Base-by-base conservation (phyloP, 805 yeast genomes). In the Lipomyces chichibuensis region DNA sequence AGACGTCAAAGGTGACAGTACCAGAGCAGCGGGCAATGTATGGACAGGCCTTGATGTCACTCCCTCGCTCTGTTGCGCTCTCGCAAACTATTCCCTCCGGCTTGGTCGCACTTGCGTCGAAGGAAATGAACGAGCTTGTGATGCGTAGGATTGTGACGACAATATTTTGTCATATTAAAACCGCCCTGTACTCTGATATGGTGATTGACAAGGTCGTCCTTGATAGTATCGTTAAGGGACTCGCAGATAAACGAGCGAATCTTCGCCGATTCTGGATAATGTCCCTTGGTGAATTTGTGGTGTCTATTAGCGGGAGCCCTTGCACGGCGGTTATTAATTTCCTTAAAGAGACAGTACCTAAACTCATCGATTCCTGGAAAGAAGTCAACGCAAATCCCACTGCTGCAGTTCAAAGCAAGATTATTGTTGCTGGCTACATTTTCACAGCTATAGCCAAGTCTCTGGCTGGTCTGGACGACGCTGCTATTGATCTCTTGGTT, bases 51-150 rank as follows among this genome's bases (percentile, higher is more conserved):
- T 75, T 92, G 13, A 62, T 75, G 0, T 65, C 72, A n/a, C 62
- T 80, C 17, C 79, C 81, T 5, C 60, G 71, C 2, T 66, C 75
- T 2, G 69, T 60, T 33, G 69, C 71, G 13, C 69, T 76, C 74
- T 78, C 85, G 1, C 69, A 74, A 0, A 80, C 78, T 43, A 77
- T 88, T 3, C 75, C 84, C 1, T 73, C 78, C 0, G 81, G 78
- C 0, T 74, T 91, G 46, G 69, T 82, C 1, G 81, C 88, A 1
- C 78, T 87, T n/a, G 80, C 89, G 2, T 62, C 84, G 0, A 92
- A 90, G 72, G 98, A 94, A 73, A 85, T 87, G 57, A 91, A 92
- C 72, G 98, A 94, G 74, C 20, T 70, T 0, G 85, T 90, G 0
- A 80, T 92, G 52, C 66, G 79, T 2, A 78, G 81, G 2, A 79